These are phyloP conservation scores for Pythium rhizo-oryzae DNA, from an alignment of 352 stramenopile species.

Conservation along the genomic window DNA sequence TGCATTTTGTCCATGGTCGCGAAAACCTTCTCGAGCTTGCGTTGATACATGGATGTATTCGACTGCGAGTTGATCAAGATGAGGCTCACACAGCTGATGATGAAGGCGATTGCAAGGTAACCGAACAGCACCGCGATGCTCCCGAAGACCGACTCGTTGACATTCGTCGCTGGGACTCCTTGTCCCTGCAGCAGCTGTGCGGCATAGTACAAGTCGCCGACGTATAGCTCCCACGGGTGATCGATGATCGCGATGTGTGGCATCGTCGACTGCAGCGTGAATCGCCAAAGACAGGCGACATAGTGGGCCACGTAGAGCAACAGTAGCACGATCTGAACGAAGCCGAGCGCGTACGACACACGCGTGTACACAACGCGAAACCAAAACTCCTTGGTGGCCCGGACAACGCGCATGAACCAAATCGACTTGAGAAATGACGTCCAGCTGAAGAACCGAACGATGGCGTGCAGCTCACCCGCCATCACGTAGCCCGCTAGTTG, in stretches of 20 bases:
- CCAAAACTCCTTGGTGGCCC: constrained; percentile 27
- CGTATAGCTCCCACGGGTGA: constrained; percentile 26
- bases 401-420: constrained; percentile 26
- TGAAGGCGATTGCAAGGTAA: constrained; percentile 25
- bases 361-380: constrained; percentile 23
- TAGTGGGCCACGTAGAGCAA: constrained; percentile 38
- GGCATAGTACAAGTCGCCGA: constrained; percentile 21
- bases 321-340: constrained; percentile 29
- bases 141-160: constrained; percentile 18
- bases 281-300: constrained; percentile 37
- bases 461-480: constrained; percentile 11
- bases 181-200: constrained; percentile 28
- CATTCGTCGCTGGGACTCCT: neutral
- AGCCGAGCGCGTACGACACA: constrained; percentile 21
- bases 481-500: constrained; percentile 9
- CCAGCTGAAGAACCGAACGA: constrained; percentile 29
- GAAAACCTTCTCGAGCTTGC: constrained; percentile 42
- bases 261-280: constrained; percentile 16
- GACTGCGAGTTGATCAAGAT: constrained; percentile 27
- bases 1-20: constrained; percentile 42
- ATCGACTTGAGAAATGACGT: constrained; percentile 23
- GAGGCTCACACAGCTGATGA: constrained; percentile 22
- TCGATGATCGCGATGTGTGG: neutral
- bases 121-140: constrained; percentile 24
- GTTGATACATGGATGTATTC: constrained; percentile 34